Percentiles rank a stretch among this genome's conserved stretches.
Evolutionary conservation across 2,329 filamentous ascomycete species (phyloP).

Genomic region (Xylaria sp.): DNA sequence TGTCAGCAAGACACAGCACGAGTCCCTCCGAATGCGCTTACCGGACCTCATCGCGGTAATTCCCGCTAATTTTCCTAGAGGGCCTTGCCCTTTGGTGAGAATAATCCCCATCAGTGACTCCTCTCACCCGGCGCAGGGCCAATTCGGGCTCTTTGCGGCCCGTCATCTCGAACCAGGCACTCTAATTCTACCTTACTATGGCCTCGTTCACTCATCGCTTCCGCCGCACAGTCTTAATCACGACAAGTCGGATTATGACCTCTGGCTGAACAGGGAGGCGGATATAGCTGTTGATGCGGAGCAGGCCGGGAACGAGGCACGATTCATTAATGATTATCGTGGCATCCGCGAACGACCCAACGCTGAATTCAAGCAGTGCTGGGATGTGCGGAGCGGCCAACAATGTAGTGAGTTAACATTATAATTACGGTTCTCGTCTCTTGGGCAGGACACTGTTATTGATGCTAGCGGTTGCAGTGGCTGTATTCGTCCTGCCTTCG

Average conservation of each 20-base stretch:
- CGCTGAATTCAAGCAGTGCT: constrained; percentile 68
- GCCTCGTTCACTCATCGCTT: constrained; percentile 62
- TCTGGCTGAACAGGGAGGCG: constrained; percentile 68
- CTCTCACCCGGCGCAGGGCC: constrained; percentile 66
- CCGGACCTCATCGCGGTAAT: constrained; percentile 48
- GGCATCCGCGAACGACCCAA: constrained; percentile 65
- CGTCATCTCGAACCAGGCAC: constrained; percentile 62
- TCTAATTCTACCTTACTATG: constrained; percentile 71
- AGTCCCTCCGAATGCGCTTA: constrained; percentile 51
- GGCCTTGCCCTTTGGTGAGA: constrained; percentile 61
- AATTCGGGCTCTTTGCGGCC: constrained; percentile 69
- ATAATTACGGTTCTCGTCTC: not conserved
- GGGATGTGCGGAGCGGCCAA: constrained; percentile 63
- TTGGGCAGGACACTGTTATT: constrained; percentile 7
- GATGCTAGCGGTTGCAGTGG: constrained; percentile 30
- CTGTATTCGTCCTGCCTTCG: constrained; percentile 60
- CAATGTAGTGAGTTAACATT: constrained; percentile 59
- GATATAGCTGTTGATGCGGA: constrained; percentile 70
- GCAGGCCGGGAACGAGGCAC: constrained; percentile 68
- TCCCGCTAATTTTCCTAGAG: constrained; percentile 51
- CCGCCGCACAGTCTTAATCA: constrained; percentile 49
- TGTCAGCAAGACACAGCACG: constrained; percentile 56
- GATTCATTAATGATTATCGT: constrained; percentile 74
- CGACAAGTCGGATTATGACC: constrained; percentile 68
- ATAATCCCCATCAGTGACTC: constrained; percentile 64